Base-by-base conservation (phyloP, 1,139 yeast species). In the Wickerhamomyces sp. region DNA sequence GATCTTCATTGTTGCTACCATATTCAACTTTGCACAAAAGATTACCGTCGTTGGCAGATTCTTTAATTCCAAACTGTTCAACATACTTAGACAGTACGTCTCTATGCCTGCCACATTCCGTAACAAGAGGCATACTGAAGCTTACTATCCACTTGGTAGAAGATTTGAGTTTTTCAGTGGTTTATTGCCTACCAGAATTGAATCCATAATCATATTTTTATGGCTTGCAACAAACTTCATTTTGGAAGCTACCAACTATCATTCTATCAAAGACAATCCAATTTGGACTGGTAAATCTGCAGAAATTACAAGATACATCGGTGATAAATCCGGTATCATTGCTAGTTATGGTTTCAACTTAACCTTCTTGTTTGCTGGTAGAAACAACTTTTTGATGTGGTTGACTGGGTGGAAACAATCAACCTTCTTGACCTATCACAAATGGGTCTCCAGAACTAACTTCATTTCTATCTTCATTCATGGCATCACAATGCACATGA, bases 331-430 rank as follows among this genome's bases (percentile, higher is more conserved):
- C 1, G 86, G 80, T 23, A 53, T 70, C 24, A 51, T 75, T 39
- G 61, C 68, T 3, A 45, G 68, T 23, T 65, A 64, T 44, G 56
- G 68, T 35, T 55, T 73, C 30, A 81, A 84, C 10, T 42, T 71
- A n/a, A 52, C 73, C 27, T 62, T 75, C 35, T 57, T 78, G 33
- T 75, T 78, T 51, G 75, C 78, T 7, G 83, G 84, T 18, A 65
- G 86, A 61, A 83, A 83, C 56, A 83, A 83, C 55, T 61, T 82
- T 41, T 57, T 83, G 47, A 70, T 74, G 44, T 72, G 72, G 68
- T 32, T 78, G 27, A 77, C 87, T 3, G 84, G 86, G 28, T 79
- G 86, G 84, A 64, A 73, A 14, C 71, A 70, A 43, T 65, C 78
- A 10, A 70, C 83, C 32, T 79, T 82, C 52, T 59, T 77, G 38